These are phyloP conservation scores for Lavandula angustifolia DNA, from an alignment of 257 asterid species.

Conservation along the genomic window DNA sequence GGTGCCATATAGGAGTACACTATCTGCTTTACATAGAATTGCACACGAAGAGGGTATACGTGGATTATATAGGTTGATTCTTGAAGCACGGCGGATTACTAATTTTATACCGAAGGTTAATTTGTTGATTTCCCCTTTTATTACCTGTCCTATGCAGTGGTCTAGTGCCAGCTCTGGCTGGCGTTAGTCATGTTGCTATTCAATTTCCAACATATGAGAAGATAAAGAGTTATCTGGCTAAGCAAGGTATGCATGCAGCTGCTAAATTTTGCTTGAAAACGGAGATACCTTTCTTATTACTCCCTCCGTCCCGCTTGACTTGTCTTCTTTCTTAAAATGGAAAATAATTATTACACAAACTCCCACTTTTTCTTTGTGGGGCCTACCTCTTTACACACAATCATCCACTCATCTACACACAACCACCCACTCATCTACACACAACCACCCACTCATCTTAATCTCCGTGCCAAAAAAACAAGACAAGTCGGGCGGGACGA, in stretches of 20 bases:
- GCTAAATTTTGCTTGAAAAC: neutral
- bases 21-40: slow-evolving; percentile 81
- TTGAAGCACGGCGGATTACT: slow-evolving; percentile 14
- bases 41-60: slow-evolving; percentile 93
- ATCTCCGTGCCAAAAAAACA: too few relatives aligned
- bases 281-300: neutral
- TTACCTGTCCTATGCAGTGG: slow-evolving; percentile 61
- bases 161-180: slow-evolving; percentile 96
- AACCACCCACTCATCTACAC: too few relatives aligned
- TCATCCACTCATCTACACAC: too few relatives aligned
- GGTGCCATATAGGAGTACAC: slow-evolving; percentile 74
- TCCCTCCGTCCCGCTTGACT: too few relatives aligned
- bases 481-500: too few relatives aligned
- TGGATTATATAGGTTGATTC: slow-evolving; percentile 73
- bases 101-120: slow-evolving; percentile 17
- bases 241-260: slow-evolving; percentile 46
- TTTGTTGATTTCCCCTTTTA: slow-evolving; percentile 10
- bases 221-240: slow-evolving; percentile 76
- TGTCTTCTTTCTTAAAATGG: too few relatives aligned
- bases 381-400: too few relatives aligned
- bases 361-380: too few relatives aligned
- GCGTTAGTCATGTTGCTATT: slow-evolving; percentile 89
- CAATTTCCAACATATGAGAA: slow-evolving; percentile 91
- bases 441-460: too few relatives aligned
- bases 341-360: too few relatives aligned